Base-by-base conservation (phyloP, 2,329 filamentous ascomycete species). In the Clarireedia hainanense region DNA sequence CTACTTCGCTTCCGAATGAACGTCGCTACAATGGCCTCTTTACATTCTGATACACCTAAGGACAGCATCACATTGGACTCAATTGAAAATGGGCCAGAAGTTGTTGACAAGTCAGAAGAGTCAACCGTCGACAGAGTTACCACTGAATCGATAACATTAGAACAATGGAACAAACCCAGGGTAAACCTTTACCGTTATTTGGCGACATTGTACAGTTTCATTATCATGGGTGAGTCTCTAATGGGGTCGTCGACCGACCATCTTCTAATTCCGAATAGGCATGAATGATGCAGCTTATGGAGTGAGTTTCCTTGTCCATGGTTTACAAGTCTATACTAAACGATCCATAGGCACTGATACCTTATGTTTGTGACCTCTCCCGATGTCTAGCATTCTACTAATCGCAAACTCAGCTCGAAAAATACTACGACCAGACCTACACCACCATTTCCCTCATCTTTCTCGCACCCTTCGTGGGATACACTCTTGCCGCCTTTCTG, bases 391-490 rank as follows among this genome's bases (percentile, higher is more conserved):
- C 43, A 47, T 9, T 20, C n/a, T 10, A 26, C 37, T 56, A 30
- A 47, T 34, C 14, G 3, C 26, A 7, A 40, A 47, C 37, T 3
- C 23, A 60, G 50, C 57, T 62, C 9, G 57, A 61, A 56, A 56
- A 45, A 7, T 85, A 85, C 71, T 88, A 88, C 69, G 57, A 73
- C 52, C 71, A 87, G 47, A 75, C 73, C 48, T 87, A 87, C 66
- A 78, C 80, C 5, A 71, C 85, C 54, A 77, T 88, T 4, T 85
- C 85, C 0, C 75, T 86, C 2, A 71, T 88, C 40, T 88, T 88
- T 67, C 73, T 88, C 6, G 77, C 84, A 0, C 83, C 84, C 0
- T 81, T 88, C 49, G 71, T 80, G 2, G 85, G 85, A 43, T 89
- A 88, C 69, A 75, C 80, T 10, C 63, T 30, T 30, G 83, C 84